A percentile compares a stretch with the other conserved stretches of the same genome.
phyloP scores from a whole-genome alignment of 2,329 filamentous ascomycete species.

The Pseudogymnoascus sp. region DNA sequence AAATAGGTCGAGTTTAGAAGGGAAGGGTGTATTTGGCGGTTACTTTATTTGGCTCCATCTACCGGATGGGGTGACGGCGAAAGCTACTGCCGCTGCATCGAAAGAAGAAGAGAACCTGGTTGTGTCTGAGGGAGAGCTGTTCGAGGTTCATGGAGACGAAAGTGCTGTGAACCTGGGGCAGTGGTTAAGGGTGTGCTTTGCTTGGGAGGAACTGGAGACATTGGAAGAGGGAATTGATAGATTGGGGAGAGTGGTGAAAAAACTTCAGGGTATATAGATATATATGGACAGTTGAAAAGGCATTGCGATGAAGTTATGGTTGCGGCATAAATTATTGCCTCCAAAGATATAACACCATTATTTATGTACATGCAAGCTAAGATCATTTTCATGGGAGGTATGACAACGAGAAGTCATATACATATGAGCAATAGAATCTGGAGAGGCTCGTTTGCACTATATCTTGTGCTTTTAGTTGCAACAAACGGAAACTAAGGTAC shows the following conservation, averaged over 20 bases:
- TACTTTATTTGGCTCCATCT: constrained; percentile 61
- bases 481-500: not conserved
- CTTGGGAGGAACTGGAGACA: constrained; percentile 49
- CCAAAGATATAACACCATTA: not conserved
- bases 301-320: not conserved
- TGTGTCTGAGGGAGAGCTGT: constrained; percentile 50
- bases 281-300: not conserved
- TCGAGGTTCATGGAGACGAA: constrained; percentile 37
- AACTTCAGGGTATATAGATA: not conserved
- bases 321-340: not conserved
- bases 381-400: not conserved
- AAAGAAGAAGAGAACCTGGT: constrained; percentile 45
- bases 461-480: not conserved
- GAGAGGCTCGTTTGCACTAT: not conserved
- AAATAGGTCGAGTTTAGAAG: constrained; percentile 6
- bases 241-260: constrained; percentile 28
- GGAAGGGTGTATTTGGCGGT: constrained; percentile 39
- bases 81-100: constrained; percentile 32
- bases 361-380: not conserved
- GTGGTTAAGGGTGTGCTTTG: constrained; percentile 50
- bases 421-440: not conserved
- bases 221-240: constrained; percentile 51
- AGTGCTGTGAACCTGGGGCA: constrained; percentile 26
- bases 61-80: constrained; percentile 39
- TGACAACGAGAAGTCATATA: not conserved